These are phyloP conservation scores for Cladosporium sp. DNA, from an alignment of 2,329 filamentous ascomycete genomes.

Conservation along the genomic window DNA sequence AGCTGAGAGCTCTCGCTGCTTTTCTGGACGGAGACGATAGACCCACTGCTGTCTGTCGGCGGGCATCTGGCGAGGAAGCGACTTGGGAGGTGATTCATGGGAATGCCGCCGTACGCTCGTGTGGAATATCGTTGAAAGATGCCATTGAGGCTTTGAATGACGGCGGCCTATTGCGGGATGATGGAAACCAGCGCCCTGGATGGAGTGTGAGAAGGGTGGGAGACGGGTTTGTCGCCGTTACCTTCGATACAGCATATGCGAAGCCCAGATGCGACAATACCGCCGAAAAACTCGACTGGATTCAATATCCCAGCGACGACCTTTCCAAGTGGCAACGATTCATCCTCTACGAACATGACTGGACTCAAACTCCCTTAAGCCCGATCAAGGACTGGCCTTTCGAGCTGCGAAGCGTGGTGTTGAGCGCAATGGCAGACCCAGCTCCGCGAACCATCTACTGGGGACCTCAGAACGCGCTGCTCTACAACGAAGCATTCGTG, in stretches of 20 bases:
- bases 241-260: background rate
- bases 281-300: slow-evolving; percentile 14
- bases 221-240: background rate
- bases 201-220: background rate
- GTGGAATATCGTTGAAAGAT: background rate
- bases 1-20: slow-evolving; percentile 19
- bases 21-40: slow-evolving; percentile 21
- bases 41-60: slow-evolving; percentile 18
- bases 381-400: slow-evolving; percentile 15
- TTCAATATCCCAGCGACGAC: background rate
- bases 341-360: slow-evolving; percentile 1
- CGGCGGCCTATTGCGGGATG: too few relatives aligned
- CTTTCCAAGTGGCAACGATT: slow-evolving; percentile 9
- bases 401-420: slow-evolving; percentile 20
- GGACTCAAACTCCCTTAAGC: slow-evolving; percentile 15
- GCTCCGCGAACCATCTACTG: slow-evolving; percentile 18
- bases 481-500: slow-evolving; percentile 37
- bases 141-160: slow-evolving; percentile 7
- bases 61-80: background rate
- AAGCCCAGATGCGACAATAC: background rate
- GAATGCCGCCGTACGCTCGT: background rate
- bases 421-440: slow-evolving; percentile 21
- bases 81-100: background rate
- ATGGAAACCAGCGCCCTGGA: background rate
- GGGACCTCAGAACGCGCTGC: slow-evolving; percentile 31